Evolutionary conservation across 495 filamentous ascomycete species (phyloP), one percentile per base, ranked within the genome.

Genomic region (Cenococcum geophilum): DNA sequence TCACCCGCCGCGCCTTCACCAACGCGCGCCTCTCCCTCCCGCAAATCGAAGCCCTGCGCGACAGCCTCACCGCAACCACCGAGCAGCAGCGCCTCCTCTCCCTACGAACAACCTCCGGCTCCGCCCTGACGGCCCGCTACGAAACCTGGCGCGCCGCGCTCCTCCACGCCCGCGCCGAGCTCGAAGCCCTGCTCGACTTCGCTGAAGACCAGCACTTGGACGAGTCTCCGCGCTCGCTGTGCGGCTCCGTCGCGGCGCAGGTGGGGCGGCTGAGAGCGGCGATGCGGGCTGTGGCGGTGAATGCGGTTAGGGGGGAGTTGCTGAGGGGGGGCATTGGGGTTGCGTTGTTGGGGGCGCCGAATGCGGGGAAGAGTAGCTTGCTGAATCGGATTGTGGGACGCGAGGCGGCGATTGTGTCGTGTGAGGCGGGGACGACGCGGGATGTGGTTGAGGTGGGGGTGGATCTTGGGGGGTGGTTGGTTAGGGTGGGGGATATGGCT

Each of bases 191-290:
- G 60, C 97, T 98, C 68, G 93, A 98, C 70, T 98, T 98, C 72
- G 86, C 88, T 0, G 93, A 98, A 73, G 95, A 97, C 68, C 92
- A 97, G 74, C 86, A 96, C 76, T 97, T 98, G 64, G 92, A 97
- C 57, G 91, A 96, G 68, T 87, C 89, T 1, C 87, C 91, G 0
- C 75, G 78, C 6, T 82, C 86, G 59, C 76, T 97, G 32, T 78
- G 91, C 5, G 68, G 64, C 1, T 89, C 83, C 34, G 89, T 96
- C 25, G 80, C 83, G 21, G 66, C 58, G 12, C 82, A 89, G 64
- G 83, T 96, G 10, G 64, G 70, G 14, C 70, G 65, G 3, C 79
- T 98, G 51, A 73, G 78, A 54, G 66, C 73, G 42, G 81, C 82
- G 59, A 84, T 98, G 58, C 72, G 74, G 21, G 71, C 83, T 32